Evolutionary conservation across 179 eudicot genomes (phyloP), one percentile per base, ranked within the genome.

Genomic region (Heliamphora pulchella): DNA sequence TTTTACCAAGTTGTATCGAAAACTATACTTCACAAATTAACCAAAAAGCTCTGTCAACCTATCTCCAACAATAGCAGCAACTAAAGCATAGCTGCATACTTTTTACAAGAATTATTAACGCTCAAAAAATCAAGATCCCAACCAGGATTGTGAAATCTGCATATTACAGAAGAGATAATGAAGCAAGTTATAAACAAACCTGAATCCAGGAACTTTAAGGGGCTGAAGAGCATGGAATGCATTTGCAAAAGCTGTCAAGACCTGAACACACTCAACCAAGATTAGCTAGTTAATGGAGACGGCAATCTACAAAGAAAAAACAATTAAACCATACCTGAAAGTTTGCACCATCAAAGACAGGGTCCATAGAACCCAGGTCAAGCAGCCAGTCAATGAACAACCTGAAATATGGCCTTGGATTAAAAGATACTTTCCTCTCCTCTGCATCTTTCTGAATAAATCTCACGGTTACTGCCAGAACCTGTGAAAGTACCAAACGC

Each of bases 331-430:
- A 71, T 85, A 96, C 99, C 98, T 92, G 99, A 81, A 96, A 84
- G 83, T 94, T 94, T 71, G 92, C 91, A 84, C 96, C 98, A 76
- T 96, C 99, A 75, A 87, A 89, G 65, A 87, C 89, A 67, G 94
- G 90, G 22, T 96, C 99, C 85, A 92, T 80, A 51, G 94, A 88
- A 82, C 90, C 84, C 67, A 94, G 82, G 84, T 94, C 98, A 53
- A 85, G 86, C 78, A 96, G 80, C 97, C 96, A 92, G 81, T 96
- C 89, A 39, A 92, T 86, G 82, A 96, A 94, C 84, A 96, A 81
- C 87, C 98, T 94, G 78, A 90, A 96, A 82, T 90, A 96, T 44
- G 98, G 99, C 86, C 99, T 91, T 18, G 98, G 92, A 81, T 90
- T 91, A 55, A 96, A 96, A 17, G 89, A 84, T 46, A 83, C 71